Base-by-base conservation (phyloP, 2,329 filamentous ascomycete genomes). In the Aspergillus fructus region DNA sequence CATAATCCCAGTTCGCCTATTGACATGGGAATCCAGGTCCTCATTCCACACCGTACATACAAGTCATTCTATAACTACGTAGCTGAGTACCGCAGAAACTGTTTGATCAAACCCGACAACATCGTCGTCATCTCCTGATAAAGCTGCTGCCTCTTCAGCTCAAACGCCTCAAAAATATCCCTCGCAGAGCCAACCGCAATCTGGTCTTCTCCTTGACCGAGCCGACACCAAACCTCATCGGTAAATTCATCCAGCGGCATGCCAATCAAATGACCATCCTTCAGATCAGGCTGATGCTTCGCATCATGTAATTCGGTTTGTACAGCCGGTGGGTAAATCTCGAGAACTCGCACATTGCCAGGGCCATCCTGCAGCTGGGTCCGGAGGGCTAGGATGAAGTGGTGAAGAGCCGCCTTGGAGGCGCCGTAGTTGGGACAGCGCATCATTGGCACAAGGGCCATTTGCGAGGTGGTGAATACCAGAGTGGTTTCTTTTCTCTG, bases 221-320 rank as follows among this genome's bases (percentile, higher is more conserved):
- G 59, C 27, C 75, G 77, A 5, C 64, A 64, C 71, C 79, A 84
- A 2, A 81, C 76, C 57, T 81, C 77, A 17, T 81, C 73, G 0
- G 74, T 78, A 59, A 84, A 85, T 30, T 83, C 76, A 17, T 76
- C 69, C 49, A 85, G 62, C 3, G 81, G 81, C 78, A 85, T 84
- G 1, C 81, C 82, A 21, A 83, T 75, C n/a, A 71, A 59, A 15
- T 76, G 63, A 1, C 80, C 81, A 54, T 79, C 73, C 65, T 81
- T 76, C 63, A 82, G 72, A 61, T 83, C 79, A 0, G 81, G 81
- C 68, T 83, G 81, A 57, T 83, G 78, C 66, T 81, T 81, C 27
- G 73, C 74, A 58, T 84, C 81, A 58, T 84, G 82, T 24, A 85
- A 67, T 65, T 85, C 82, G 0, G 81, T 85, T 70, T 84, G 82